These are phyloP conservation scores for Sphagnurus paluster DNA, from an alignment of 1,284 basidiomycete genomes.

Conservation along the genomic window DNA sequence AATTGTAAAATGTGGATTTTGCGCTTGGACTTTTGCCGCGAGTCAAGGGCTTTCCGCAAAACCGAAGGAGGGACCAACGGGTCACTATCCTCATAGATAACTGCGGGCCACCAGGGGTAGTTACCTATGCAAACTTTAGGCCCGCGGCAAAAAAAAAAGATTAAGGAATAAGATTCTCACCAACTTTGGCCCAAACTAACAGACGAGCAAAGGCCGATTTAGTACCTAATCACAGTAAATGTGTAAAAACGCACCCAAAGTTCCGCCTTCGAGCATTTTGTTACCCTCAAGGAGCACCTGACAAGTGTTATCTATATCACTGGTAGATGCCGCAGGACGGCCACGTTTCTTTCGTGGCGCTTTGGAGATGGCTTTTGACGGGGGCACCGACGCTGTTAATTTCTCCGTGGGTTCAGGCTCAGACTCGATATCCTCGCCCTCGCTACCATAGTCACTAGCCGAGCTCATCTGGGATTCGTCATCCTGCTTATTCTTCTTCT, in stretches of 20 bases:
- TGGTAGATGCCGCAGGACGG: constrained; percentile 2
- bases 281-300: constrained; percentile 27
- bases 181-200: constrained; percentile 66
- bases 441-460: constrained; percentile 31
- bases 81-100: constrained; percentile 54
- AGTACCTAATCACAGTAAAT: constrained; percentile 5
- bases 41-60: constrained; percentile 31
- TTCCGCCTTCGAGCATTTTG: constrained; percentile 45
- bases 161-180: constrained; percentile 34
- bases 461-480: constrained; percentile 36
- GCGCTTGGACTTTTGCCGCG: constrained; percentile 33
- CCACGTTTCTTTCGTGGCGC: constrained; percentile 15
- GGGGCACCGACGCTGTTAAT: constrained; percentile 2
- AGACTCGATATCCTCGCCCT: constrained; percentile 14
- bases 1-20: constrained; percentile 60
- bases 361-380: neutral
- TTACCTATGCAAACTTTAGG: constrained; percentile 36
- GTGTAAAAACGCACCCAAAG: constrained; percentile 44
- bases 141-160: neutral
- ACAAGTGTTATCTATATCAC: constrained; percentile 24
- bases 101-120: constrained; percentile 70
- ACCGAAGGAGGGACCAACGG: constrained; percentile 52
- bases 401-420: too few relatives aligned
- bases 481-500: constrained; percentile 4
- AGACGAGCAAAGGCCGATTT: constrained; percentile 7